Base-by-base conservation (phyloP, 331 rosid species). In the Malus hybrid region DNA sequence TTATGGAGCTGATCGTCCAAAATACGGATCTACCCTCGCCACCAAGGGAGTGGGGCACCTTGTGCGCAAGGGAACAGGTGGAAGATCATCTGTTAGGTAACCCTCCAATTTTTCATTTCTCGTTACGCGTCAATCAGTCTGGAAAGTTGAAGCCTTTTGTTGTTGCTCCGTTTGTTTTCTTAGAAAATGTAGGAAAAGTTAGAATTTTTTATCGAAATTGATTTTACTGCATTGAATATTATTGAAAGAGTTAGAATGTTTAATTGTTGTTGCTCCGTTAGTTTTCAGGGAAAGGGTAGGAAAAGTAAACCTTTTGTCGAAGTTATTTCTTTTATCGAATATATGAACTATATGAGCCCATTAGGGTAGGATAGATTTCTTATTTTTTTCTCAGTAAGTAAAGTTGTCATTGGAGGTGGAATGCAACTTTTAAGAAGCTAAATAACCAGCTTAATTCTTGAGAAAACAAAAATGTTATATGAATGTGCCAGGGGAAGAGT, bases 1-100 rank as follows among this genome's bases (percentile, higher is more conserved):
- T 68, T 86, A 81, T 84, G 97, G 88, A 67, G 83, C 75, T 78
- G 91, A 90, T 79, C 93, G 81, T 57, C 83, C 91, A 13, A 91
- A 91, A 27, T 83, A 34, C 80, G 96, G 76, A 34, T 92, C 99
- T 28, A 84, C 87, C 61, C 75, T 95, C 64, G 87, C 97, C 56
- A 69, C 91, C 32, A 87, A 88, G 87, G 99, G 97, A 46, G 91
- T 78, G 8, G 97, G 99, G 7, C 92, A 89, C 88, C 88, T 92
- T 33, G 89, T 95, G 63, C 93, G 97, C 84, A 95, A 92, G 93
- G 99, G 99, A 75, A 95, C 99, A 2, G 99, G 99, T 69, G 99
- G 99, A 69, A 88, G 99, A 83, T 95, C 99, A 8, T 95, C 99
- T 34, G 99, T 95, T 33, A 95, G 99, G 99, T 91, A 74, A 22